Evolutionary conservation across 1,284 basidiomycete species (phyloP).

Genomic region (Melampsora abietis-canadensis): DNA sequence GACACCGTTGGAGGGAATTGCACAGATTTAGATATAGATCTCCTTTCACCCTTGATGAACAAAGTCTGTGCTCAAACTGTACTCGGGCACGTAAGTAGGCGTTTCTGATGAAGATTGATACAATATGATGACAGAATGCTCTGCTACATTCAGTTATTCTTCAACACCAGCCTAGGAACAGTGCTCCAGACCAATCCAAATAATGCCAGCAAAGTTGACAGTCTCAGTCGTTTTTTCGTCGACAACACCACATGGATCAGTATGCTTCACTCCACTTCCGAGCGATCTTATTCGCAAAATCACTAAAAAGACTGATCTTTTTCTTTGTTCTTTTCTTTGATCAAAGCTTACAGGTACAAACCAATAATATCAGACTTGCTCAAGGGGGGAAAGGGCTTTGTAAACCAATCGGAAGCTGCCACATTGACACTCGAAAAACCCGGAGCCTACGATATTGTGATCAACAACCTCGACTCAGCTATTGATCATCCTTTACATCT

Average conservation of each 20-base stretch:
- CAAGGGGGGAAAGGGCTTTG: conserved; percentile 25
- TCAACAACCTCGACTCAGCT: conserved; percentile 53
- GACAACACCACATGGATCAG: conserved; percentile 43
- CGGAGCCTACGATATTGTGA: conserved; percentile 43
- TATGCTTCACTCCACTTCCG: neutral
- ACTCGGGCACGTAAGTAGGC: conserved; percentile 14
- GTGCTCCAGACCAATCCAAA: conserved; percentile 22
- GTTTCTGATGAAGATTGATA: neutral
- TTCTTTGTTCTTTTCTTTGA: neutral
- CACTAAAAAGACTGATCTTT: neutral
- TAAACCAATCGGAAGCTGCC: conserved; percentile 34
- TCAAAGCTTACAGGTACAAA: conserved; percentile 31
- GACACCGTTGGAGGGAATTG: conserved; percentile 38
- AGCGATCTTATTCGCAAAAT: neutral
- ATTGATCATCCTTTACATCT: conserved; percentile 54
- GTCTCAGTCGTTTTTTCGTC: conserved; percentile 40
- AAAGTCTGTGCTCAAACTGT: conserved; percentile 30
- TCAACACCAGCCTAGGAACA: conserved; percentile 41
- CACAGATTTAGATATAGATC: conserved; percentile 31
- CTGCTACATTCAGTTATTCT: conserved; percentile 22
- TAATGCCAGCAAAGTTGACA: conserved; percentile 34
- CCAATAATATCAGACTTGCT: conserved; percentile 31
- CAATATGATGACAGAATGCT: neutral
- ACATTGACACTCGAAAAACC: conserved; percentile 33
- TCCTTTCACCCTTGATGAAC: conserved; percentile 16